Base-by-base conservation (phyloP, 257 asterid species). In the Anisodus tanguticus region DNA sequence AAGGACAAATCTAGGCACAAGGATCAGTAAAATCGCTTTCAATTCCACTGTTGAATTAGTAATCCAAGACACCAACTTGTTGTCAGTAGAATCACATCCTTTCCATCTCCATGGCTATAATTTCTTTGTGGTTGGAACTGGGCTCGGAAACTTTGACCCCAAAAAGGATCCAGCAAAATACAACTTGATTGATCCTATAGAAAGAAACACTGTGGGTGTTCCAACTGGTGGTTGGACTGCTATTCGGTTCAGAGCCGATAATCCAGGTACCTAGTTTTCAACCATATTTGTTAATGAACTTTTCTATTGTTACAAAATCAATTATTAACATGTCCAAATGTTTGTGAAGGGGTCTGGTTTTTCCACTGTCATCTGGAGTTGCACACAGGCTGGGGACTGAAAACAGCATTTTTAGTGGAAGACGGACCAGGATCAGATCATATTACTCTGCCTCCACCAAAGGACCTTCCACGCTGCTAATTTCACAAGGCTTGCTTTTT, bases 221-320 rank as follows among this genome's bases (percentile, higher is more conserved):
- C 98, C 98, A 0, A 92, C 98, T 0, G 97, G 97, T 6, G 98
- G 98, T 2, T 94, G 98, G 98, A 86, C 97, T 62, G 98, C 98
- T 13, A 93, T 94, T 67, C 90, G 98, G 8, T 94, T 92, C 87
- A 82, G 94, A 22, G 98, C 97, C 59, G 97, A 91, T 83, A 94
- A 94, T 91, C 97, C 98, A 84, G 98, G 98, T 93, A 86, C 9
- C 43, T 4, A 71, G 78, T 26, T 66, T 51, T 69, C 9, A 0
- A 54, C 51, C 60, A 59, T 6, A n/a, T 31, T 31, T n/a, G 57
- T 80, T 17, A 19, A 16, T 3, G 55, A 80, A 31, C 16, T 57
- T 57, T n/a, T 16, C 17, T 76, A 76, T 22, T 22, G 4, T 6
- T 49, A 0, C 16, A 79, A 39, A 19, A 19, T 43, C 9, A 47